Conservation (phyloP, 306 rosid genomes). For the Pterocarpus macrocarpus region DNA sequence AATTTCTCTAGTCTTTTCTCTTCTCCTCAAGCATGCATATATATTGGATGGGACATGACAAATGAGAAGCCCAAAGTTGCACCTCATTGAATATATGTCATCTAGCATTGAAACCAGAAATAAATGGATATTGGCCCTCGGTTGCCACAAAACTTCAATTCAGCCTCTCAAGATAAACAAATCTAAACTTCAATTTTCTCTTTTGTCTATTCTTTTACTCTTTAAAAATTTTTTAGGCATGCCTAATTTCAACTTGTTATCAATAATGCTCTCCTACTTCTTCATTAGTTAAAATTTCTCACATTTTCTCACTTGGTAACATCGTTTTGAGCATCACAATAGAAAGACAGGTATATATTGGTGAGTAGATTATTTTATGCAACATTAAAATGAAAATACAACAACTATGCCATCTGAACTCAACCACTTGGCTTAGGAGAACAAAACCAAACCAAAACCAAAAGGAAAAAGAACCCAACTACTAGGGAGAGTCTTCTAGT, state of each 20-base stretch:
- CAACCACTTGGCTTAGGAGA: background rate
- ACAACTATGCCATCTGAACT: background rate
- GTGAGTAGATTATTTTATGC: background rate
- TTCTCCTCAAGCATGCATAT: background rate
- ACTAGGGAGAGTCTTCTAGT: background rate
- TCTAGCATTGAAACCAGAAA: slow-evolving; percentile 17
- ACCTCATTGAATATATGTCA: background rate
- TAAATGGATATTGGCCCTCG: background rate
- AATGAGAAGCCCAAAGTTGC: background rate
- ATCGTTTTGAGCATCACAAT: background rate
- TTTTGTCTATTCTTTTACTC: background rate
- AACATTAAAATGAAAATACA: background rate
- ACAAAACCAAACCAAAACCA: too few species aligned
- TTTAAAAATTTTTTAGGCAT: background rate
- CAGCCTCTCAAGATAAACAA: slow-evolving; percentile 2
- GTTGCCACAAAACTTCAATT: background rate
- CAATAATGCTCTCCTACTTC: background rate
- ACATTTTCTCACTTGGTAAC: background rate
- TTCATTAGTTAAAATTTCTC: slow-evolving; percentile 11
- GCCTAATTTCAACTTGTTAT: background rate
- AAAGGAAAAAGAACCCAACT: background rate
- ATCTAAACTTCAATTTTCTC: background rate
- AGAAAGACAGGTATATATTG: background rate
- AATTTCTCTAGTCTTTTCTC: background rate
- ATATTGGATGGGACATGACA: background rate